Evolutionary conservation across 164 flowering plant species (phyloP), one percentile per base, ranked within the genome.

Genomic region (Magnolia sinica): DNA sequence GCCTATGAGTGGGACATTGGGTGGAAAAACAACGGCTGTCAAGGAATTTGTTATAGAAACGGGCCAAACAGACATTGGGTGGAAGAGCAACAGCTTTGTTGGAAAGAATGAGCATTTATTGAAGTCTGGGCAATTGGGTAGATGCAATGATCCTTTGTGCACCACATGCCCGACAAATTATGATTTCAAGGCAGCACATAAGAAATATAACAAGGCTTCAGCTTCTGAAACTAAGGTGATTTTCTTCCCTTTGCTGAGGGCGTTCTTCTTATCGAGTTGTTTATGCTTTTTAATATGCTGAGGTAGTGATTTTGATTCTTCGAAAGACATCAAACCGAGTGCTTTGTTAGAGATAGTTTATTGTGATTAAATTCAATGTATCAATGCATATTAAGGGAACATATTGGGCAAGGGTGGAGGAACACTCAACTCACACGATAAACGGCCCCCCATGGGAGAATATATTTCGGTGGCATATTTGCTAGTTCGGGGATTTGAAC

Each of bases 131-230:
- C 93, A 82, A 66, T 66, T 95, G 74, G 98, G 98, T 67, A 83
- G 86, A 84, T 95, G 98, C 85, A 86, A 92, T 75, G 92, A 95
- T 81, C 97, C 98, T 72, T 93, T 87, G 76, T 95, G 98, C 85
- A 95, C 96, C 59, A 87, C 89, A 65, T 95, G 98, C 81, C 98
- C 98, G 11, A 77, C 89, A 31, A 82, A 83, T 79, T 85, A 83
- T 85, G 76, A 82, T 77, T 66, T 37, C 64, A 84, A 81, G 70
- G 80, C 82, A 20, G 74, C 75, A 14, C 78, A 64, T 59, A 87
- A 79, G 58, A 52, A 55, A 55, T 55, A 55, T 55, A 55, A 55
- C 13, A 13, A 16, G 61, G 61, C 61, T 55, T 55, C 61, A 8
- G 1, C 61, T 55, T 85, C 87, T 77, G 91, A 91, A 31, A 14